Evolutionary conservation across 495 filamentous ascomycete genomes (phyloP), one percentile per base, ranked within the genome.

Genomic region (Cercophora samala): DNA sequence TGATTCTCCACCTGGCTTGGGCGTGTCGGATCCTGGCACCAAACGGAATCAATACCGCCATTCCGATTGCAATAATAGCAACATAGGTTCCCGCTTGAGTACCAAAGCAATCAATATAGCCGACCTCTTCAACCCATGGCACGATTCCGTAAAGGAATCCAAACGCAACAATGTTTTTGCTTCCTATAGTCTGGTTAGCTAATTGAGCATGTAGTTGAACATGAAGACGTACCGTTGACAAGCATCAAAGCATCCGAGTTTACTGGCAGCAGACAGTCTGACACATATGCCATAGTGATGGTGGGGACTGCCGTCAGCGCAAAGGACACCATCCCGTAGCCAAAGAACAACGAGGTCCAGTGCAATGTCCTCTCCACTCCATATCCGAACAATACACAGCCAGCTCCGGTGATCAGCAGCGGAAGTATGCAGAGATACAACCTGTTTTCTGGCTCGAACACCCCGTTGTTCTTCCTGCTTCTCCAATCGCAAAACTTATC

Each of bases 361-460:
- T 73, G 66, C 64, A 73, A 51, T 15, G 68, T 70, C 37, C 62
- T 64, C 58, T 76, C 68, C 25, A 77, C 74, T 1, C 75, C 75
- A 24, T 75, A 76, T 17, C 78, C 78, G 61, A 80, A 80, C 13
- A 78, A 62, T 32, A 80, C 68, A 54, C 78, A 78, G 19, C 76
- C 78, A 1, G 75, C 74, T 0, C 75, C 77, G 0, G 76, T 79
- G 62, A 79, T 73, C 1, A 78, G 62, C 29, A 80, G 63, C 5
- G 78, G 76, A 37, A 80, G 80, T 53, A 77, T 69, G 54, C 82
- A 77, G 21, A 85, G 77, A 32, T 84, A 74, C 53, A 87, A 76
- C n/a, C 84, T 78, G 67, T 80, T 82, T 70, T 85, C 84, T 5
- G 84, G 84, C 70, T 86, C 84, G 64, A 81, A 86, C 42, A 84